These are phyloP conservation scores for Angomonas deanei DNA, from an alignment of 208 protist species.

Conservation along the genomic window DNA sequence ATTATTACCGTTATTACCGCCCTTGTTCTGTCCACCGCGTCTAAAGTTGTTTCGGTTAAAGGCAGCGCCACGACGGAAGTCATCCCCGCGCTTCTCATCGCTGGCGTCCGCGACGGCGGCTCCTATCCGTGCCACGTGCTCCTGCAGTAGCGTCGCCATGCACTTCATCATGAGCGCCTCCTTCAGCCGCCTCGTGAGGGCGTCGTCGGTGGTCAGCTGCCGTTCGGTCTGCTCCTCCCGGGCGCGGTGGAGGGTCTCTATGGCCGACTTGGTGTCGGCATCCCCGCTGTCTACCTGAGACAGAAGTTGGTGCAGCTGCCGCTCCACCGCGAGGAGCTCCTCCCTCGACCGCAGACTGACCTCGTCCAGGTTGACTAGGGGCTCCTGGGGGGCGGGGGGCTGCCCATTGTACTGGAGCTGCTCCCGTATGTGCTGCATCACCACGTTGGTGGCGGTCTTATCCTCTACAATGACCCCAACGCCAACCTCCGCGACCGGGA, in stretches of 20 bases:
- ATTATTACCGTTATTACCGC: constrained; percentile 8
- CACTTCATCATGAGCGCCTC: constrained; percentile 87
- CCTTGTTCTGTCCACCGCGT: background rate
- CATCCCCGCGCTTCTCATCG: background rate
- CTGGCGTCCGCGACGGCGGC: constrained; percentile 32
- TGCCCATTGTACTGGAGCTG: constrained; percentile 48
- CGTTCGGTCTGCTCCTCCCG: constrained; percentile 15
- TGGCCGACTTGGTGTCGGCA: constrained; percentile 17
- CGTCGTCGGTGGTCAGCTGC: constrained; percentile 41
- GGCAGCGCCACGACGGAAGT: background rate
- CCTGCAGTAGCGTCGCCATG: constrained; percentile 39
- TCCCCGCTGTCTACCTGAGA: constrained; percentile 8
- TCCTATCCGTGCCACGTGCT: constrained; percentile 56
- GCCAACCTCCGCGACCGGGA: background rate
- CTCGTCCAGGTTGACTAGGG: constrained; percentile 65
- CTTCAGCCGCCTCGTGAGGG: constrained; percentile 70
- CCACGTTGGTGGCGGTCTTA: constrained; percentile 49
- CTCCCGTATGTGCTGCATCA: constrained; percentile 48
- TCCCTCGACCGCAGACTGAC: constrained; percentile 24
- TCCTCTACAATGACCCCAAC: constrained; percentile 23
- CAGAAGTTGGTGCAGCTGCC: constrained; percentile 17
- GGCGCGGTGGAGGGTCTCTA: constrained; percentile 17
- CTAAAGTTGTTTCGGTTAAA: background rate
- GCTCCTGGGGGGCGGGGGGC: constrained; percentile 28
- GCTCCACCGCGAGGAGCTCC: constrained; percentile 27